A percentile compares a stretch with the other conserved stretches of the same genome.
Evolutionary conservation across 2,329 filamentous ascomycete species (phyloP).

Genomic region (Curvularia verruculosa): DNA sequence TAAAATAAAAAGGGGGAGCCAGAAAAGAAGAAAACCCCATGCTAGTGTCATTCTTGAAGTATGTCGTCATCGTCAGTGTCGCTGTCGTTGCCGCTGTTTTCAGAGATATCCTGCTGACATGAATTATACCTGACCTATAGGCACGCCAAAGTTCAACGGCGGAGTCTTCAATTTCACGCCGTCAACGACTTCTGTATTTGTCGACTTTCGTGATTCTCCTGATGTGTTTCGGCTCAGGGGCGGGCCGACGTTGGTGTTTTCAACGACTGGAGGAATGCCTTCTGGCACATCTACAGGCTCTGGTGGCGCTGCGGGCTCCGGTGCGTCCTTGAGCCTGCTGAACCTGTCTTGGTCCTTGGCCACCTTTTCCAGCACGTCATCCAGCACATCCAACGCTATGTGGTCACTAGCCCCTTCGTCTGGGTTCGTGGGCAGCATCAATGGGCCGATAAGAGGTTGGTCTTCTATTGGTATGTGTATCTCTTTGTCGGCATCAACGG

Average conservation of each 20-base stretch:
- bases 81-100: not conserved
- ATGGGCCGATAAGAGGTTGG: slow-evolving; percentile 34
- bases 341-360: slow-evolving; percentile 28
- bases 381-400: slow-evolving; percentile 38
- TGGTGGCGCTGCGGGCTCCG: slow-evolving; percentile 12
- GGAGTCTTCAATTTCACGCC: slow-evolving; percentile 46
- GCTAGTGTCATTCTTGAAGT: slow-evolving; percentile 1
- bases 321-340: slow-evolving; percentile 25
- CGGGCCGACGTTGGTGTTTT: slow-evolving; percentile 5
- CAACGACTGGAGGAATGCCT: not conserved
- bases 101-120: not conserved
- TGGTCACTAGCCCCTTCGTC: slow-evolving; percentile 39
- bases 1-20: not conserved
- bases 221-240: slow-evolving; percentile 33
- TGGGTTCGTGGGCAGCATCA: slow-evolving; percentile 43
- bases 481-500: slow-evolving; percentile 19
- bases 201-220: slow-evolving; percentile 21
- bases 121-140: slow-evolving; percentile 37
- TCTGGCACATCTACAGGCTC: slow-evolving; percentile 1
- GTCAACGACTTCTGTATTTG: slow-evolving; percentile 33
- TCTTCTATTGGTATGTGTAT: slow-evolving; percentile 30
- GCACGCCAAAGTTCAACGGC: slow-evolving; percentile 44
- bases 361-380: slow-evolving; percentile 36
- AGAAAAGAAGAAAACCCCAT: not conserved
- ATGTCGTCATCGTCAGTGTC: not conserved